Evolutionary conservation across 371 early-diverging fungal species (phyloP).

Genomic region (Rhizopus arrhizus): DNA sequence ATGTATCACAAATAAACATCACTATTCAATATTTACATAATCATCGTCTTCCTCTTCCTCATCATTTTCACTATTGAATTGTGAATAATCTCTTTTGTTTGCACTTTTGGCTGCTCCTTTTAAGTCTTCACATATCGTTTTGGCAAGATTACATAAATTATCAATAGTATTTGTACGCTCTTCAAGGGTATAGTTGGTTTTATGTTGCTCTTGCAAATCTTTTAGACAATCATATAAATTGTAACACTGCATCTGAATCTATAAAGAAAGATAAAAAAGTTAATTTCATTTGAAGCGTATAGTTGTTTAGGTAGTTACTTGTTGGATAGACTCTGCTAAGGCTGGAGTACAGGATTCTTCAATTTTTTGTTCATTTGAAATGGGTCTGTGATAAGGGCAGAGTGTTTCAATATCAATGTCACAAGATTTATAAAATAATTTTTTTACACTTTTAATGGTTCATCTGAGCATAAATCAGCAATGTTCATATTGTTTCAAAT

Average conservation of each 20-base stretch:
- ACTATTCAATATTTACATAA: neutral
- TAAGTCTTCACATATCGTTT: constrained; percentile 1
- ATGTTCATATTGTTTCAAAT: neutral
- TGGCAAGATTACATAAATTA: constrained; percentile 12
- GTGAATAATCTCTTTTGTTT: neutral
- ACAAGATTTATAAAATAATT: no score
- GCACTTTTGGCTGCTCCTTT: neutral
- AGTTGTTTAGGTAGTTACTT: no score
- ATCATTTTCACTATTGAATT: neutral
- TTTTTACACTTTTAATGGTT: neutral
- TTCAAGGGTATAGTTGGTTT: neutral
- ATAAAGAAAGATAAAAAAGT: neutral
- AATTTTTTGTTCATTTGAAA: no score
- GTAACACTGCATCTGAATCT: constrained; percentile 20
- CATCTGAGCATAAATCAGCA: neutral
- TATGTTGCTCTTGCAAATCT: constrained; percentile 15
- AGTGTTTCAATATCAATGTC: neutral
- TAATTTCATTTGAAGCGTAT: no score
- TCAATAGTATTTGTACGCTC: constrained; percentile 19
- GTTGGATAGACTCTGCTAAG: neutral
- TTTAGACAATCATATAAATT: constrained; percentile 22
- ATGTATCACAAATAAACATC: neutral
- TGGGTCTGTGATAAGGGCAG: neutral
- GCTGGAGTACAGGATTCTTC: neutral
- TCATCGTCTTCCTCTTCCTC: constrained; percentile 14